A percentile compares a stretch with the other conserved stretches of the same genome.
Conservation (phyloP, 331 rosid genomes). For the Quercus phellos region DNA sequence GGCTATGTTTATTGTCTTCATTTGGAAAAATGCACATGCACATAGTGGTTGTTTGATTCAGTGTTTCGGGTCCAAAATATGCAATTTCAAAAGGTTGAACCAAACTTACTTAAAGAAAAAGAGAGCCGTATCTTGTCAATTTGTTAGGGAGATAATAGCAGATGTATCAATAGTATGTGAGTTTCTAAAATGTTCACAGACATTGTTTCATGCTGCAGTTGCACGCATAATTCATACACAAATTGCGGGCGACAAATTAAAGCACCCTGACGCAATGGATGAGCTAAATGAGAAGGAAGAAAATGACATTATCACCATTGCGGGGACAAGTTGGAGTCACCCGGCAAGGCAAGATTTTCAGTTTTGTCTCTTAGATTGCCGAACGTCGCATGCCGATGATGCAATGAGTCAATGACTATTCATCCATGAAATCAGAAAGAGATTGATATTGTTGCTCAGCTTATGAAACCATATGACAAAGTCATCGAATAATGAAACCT, state of each 20-base stretch:
- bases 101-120: too few relatives aligned
- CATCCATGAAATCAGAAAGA: background rate
- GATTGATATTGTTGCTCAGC: background rate
- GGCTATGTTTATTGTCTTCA: too few relatives aligned
- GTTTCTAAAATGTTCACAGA: background rate
- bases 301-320: background rate
- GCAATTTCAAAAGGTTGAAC: too few relatives aligned
- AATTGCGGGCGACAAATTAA: background rate
- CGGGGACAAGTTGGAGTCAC: background rate
- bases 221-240: background rate
- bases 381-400: background rate
- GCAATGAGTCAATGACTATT: background rate
- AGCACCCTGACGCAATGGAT: background rate
- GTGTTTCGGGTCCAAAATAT: too few relatives aligned
- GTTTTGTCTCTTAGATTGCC: background rate
- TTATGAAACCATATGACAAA: background rate
- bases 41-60: fast-evolving
- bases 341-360: background rate
- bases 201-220: background rate
- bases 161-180: too few relatives aligned
- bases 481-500: background rate
- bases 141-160: too few relatives aligned
- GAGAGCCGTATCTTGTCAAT: too few relatives aligned
- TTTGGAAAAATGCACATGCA: too few relatives aligned
- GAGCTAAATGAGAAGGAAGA: background rate